Evolutionary conservation across 805 yeast species (phyloP).

Genomic region (Schizosaccharomyces japonicus): DNA sequence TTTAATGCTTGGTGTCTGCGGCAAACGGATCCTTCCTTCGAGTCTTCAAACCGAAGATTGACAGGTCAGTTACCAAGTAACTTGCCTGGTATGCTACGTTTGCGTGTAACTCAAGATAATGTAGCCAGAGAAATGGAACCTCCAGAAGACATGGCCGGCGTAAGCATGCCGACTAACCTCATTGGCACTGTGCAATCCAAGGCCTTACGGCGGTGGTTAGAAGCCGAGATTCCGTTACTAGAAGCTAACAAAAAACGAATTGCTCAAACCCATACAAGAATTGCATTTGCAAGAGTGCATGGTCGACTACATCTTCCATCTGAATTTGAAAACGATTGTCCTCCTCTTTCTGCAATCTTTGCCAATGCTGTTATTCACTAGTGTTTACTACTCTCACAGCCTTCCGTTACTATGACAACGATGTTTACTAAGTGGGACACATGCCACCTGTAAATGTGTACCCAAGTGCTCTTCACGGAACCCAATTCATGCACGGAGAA

Average conservation of each 20-base stretch:
- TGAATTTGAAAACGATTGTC: no score
- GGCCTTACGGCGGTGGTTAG: neutral
- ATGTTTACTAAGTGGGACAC: no score
- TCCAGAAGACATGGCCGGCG: neutral
- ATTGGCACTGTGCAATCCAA: neutral
- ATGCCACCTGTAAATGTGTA: no score
- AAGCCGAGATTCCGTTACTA: neutral
- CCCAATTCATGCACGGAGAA: no score
- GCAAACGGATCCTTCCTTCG: neutral
- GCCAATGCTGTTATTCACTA: no score
- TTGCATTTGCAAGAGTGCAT: no score
- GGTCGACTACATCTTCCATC: no score
- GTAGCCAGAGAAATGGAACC: neutral
- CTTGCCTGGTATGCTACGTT: neutral
- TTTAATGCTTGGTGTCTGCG: neutral
- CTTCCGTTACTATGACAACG: no score
- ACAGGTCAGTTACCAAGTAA: neutral
- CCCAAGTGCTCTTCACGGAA: no score
- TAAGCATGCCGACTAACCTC: neutral
- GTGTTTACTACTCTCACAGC: no score
- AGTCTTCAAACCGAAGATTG: neutral
- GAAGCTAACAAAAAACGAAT: no score
- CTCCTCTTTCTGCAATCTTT: neutral
- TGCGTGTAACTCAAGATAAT: neutral
- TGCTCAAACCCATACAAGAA: no score